Evolutionary conservation across 306 rosid species (phyloP), one percentile per base, ranked within the genome.

Genomic region (Rubus parviflorus): DNA sequence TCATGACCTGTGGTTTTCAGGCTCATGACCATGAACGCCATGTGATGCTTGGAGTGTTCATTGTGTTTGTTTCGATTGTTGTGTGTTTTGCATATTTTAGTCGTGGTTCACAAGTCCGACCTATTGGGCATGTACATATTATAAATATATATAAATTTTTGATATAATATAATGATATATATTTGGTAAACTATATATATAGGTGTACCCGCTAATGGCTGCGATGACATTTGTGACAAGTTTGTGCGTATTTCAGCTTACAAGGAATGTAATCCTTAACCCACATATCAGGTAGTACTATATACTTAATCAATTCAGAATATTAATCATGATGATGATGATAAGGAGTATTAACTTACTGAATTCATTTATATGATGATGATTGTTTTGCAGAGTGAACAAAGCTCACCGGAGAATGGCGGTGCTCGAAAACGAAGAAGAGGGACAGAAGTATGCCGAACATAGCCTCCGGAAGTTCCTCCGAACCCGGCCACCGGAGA

Each of bases 211-310:
- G 25, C 76, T 94, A 30, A 45, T 94, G 88, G 95, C 87, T 8
- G 97, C 98, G 17, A 90, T 94, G 98, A 71, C 85, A 1, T 94
- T 92, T 77, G 98, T 94, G 65, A 86, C 96, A 8, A 74, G 88
- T 51, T 73, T 92, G 87, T 84, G 92, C 61, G 82, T 78, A 53
- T 94, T 87, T 73, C 93, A 89, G 77, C 88, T 94, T 6, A 47
- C 93, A 5, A 88, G 97, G 82, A 89, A 94, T 78, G 2, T 90
- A 79, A 10, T 89, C 16, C 43, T 56, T 2, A 94, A 94, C 65
- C 98, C 98, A 35, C 97, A 92, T 73, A 96, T 92, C 71, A 86
- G 98, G 97, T 94, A 82, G 4, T 11, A 30, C 22, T 15, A 5
- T 5, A 13, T 1, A 20, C 25, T 7, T 0, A 3, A 66, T 41